Base-by-base conservation (phyloP, 176 grass and related monocot species). In the Hsuehochloa calcarea region DNA sequence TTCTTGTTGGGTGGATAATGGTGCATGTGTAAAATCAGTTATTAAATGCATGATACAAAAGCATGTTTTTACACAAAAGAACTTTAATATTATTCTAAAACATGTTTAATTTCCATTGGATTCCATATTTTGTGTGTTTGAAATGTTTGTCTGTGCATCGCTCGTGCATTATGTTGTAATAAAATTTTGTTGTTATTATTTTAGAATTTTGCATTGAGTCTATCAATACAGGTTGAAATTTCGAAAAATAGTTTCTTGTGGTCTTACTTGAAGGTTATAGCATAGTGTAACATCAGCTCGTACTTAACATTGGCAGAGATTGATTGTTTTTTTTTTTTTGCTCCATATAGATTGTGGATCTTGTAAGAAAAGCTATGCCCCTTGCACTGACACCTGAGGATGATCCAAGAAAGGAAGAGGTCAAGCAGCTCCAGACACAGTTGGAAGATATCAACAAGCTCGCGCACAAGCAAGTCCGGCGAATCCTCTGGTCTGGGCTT, bases 401-500 rank as follows among this genome's bases (percentile, higher is more conserved):
- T 61, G 97, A 99, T 74, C 90, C 90, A 9, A 92, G 91, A 84
- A 99, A 88, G 52, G 97, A 96, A 87, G 97, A 99, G 79, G 81
- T 96, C 38, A 96, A 89, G 63, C 86, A 89, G 64, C 88, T 99
- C 8, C 82, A 87, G 74, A 81, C 64, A 65, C 89, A 91, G 79
- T 86, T 96, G 77, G 90, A 99, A 85, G 82, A 94, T 41, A 94
- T 99, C 31, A 94, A 96, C 74, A 86, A 86, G 77, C 88, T 94
- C 0, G 91, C 93, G 10, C 93, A 99, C 91, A 99, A 89, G 73
- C 97, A 99, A 85, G 97, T 99, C 41, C 89, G 97, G 0, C 86
- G 86, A 13, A 91, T 96, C 75, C 93, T 99, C 29, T 96, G 90
- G 97, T 91, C 92, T 49, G 97, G 97, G 20, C 76, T 99, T 46